Conservation (phyloP, 2,329 filamentous ascomycete species). For the Phialophora macrospora region DNA sequence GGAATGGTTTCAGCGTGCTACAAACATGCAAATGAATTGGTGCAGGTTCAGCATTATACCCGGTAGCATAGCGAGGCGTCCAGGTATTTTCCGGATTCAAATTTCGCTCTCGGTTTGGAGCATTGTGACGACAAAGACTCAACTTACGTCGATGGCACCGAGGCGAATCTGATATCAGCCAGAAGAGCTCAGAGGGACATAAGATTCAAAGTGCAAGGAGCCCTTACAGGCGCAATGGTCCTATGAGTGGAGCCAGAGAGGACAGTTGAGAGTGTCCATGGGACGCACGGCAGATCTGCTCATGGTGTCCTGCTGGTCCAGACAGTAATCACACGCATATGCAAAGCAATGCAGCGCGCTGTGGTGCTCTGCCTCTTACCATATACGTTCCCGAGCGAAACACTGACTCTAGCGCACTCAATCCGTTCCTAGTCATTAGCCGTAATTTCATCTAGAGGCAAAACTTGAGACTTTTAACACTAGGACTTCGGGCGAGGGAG, state of each 20-base stretch:
- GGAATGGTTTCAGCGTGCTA: neutral
- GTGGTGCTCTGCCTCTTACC: neutral
- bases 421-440: neutral
- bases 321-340: neutral
- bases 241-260: neutral
- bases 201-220: neutral
- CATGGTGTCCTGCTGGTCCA: neutral
- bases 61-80: neutral
- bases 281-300: neutral
- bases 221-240: neutral
- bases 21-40: neutral
- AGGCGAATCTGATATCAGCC: neutral
- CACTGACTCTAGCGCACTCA: neutral
- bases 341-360: neutral
- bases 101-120: neutral
- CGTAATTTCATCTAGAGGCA: neutral
- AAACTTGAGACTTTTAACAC: neutral
- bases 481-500: neutral
- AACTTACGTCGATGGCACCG: neutral
- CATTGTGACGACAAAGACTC: neutral
- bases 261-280: neutral
- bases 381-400: neutral
- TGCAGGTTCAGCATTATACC: constrained; percentile 6
- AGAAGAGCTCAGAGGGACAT: neutral
- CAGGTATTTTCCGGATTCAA: neutral